phyloP scores from a whole-genome alignment of 352 stramenopile species.

The Albugo candida region DNA sequence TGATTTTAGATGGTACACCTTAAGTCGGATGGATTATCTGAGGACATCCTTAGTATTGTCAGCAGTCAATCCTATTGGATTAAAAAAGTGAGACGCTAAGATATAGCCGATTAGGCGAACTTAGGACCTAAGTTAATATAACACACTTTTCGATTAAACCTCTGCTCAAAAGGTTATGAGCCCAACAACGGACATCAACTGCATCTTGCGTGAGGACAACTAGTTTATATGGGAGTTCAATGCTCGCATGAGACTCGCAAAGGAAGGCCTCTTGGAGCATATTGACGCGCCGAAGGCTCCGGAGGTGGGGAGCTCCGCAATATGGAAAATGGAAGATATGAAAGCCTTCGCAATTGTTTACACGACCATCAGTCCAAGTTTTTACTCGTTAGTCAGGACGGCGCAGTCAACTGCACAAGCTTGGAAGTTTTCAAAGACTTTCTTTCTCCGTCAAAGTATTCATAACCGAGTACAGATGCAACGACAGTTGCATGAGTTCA shows the following conservation, averaged over 20 bases:
- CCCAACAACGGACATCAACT: no score
- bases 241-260: neutral
- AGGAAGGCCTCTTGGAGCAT: neutral
- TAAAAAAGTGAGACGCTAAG: no score
- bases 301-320: neutral
- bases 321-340: conserved; percentile 1
- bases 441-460: conserved; percentile 11
- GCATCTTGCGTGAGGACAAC: no score
- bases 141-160: no score
- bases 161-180: no score
- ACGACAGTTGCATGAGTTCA: conserved; percentile 9
- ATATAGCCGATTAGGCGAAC: no score
- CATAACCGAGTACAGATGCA: conserved; percentile 12
- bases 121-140: no score
- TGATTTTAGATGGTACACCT: no score
- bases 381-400: conserved; percentile 6
- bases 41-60: no score
- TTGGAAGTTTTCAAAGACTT: conserved; percentile 5
- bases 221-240: neutral
- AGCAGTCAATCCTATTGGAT: no score
- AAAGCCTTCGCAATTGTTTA: neutral
- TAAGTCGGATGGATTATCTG: no score
- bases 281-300: conserved; percentile 3
- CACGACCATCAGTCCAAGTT: neutral
- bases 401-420: neutral